Evolutionary conservation across 2,329 filamentous ascomycete species (phyloP), one percentile per base, ranked within the genome.

Genomic region (Epichloe typhina): DNA sequence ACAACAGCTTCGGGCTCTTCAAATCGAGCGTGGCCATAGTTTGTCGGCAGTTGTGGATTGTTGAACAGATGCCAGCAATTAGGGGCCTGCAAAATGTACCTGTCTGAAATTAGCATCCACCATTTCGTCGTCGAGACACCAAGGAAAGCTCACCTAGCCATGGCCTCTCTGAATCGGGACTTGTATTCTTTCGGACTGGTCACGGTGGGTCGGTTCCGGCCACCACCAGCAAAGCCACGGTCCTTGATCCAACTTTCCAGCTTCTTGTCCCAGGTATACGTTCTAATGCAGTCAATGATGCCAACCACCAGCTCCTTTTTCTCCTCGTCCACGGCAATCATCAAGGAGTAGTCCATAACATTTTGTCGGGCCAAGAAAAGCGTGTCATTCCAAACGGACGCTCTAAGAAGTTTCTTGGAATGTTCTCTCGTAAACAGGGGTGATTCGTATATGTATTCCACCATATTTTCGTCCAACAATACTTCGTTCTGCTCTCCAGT

Each of bases 201-300:
- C 47, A 98, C 93, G 0, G 93, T 98, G 8, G 94, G 94, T 54
- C 88, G 79, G 61, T 94, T 87, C 52, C 86, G 81, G 33, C 83
- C 83, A 52, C 83, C 82, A 5, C 83, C 82, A 0, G 80, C 85
- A 60, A 90, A 88, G 0, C 87, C 93, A 39, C 91, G 85, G 63
- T 97, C 90, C 68, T 98, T 98, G 76, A 98, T 96, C 93, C 93
- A 98, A 50, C 85, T 93, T 71, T 98, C 93, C n/a, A 98, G 79
- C 65, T 96, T 96, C 75, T 98, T 98, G 72, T 98, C 93, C 89
- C 93, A 98, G 0, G 93, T 98, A 64, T 97, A 98, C 0, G 93
- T 98, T 50, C 93, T 82, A 58, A 98, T 97, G 65, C 93, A 97
- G 66, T 98, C 91, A 56, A 98, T 97, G 61, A 98, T 97, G 4